Percentiles rank a stretch among this genome's conserved stretches.
phyloP scores from a whole-genome alignment of 257 asterid species.

The Primulina tabacum region DNA sequence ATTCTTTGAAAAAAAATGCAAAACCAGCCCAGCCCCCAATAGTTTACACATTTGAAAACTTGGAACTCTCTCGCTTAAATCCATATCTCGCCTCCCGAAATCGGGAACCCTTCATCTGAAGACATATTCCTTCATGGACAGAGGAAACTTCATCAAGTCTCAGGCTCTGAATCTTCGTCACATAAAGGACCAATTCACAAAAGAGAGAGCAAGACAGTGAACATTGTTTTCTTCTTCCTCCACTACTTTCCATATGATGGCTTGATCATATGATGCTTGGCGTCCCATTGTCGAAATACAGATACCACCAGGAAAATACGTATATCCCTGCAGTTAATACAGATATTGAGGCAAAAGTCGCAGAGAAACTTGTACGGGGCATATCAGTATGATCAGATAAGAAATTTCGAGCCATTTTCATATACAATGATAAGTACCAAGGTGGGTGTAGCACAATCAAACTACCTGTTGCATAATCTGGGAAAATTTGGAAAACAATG shows the following conservation, averaged over 20 bases:
- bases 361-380: too few species aligned
- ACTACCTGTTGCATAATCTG: slow-evolving; percentile 94
- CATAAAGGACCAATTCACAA: slow-evolving; percentile 92
- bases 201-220: slow-evolving; percentile 88
- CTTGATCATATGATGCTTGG: slow-evolving; percentile 84
- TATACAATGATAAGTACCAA: too few species aligned
- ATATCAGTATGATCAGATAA: not conserved
- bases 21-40: not conserved
- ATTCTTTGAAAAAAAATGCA: too few species aligned
- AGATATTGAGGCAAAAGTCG: too few species aligned
- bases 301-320: slow-evolving; percentile 79
- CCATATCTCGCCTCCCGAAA: not conserved
- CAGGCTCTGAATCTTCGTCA: slow-evolving; percentile 21
- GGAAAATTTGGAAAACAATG: slow-evolving; percentile 65
- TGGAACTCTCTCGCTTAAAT: not conserved
- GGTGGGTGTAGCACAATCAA: not conserved
- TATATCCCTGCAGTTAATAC: slow-evolving; percentile 51
- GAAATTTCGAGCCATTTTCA: not conserved
- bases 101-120: too few species aligned
- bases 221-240: slow-evolving; percentile 62
- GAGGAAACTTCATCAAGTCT: not conserved
- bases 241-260: slow-evolving; percentile 88
- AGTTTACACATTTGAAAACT: not conserved
- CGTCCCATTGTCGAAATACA: slow-evolving; percentile 99
- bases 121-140: not conserved